A percentile compares a stretch with the other conserved stretches of the same genome.
Evolutionary conservation across 1,139 yeast genomes (phyloP).

Genomic region (Sugiyamaella xylanicola): DNA sequence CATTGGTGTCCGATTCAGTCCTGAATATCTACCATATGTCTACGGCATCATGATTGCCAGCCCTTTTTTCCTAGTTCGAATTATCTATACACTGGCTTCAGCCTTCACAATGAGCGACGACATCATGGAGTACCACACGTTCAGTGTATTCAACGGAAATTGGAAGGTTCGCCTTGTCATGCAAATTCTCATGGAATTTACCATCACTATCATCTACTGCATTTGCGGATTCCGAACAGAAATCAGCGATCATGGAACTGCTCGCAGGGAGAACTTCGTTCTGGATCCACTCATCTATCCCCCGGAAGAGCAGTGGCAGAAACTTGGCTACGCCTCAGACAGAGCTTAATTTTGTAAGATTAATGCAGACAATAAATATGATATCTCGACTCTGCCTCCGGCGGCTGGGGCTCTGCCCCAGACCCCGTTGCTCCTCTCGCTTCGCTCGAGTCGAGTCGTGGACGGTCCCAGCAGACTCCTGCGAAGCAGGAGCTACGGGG

Average conservation of each 20-base stretch:
- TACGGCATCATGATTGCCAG: conserved; percentile 10
- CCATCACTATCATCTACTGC: conserved; percentile 15
- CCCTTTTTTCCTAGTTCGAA: conserved; percentile 24
- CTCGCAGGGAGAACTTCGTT: not conserved
- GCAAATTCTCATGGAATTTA: conserved; percentile 24
- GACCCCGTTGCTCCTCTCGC: not conserved
- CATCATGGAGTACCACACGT: conserved; percentile 21
- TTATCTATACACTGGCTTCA: conserved; percentile 19
- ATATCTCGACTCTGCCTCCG: not conserved
- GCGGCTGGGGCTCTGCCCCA: not conserved
- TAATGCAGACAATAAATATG: too few relatives aligned
- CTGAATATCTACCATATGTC: conserved; percentile 18
- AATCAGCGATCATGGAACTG: not conserved
- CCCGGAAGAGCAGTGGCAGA: not conserved
- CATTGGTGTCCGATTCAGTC: conserved; percentile 18
- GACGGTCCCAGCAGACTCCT: too few relatives aligned
- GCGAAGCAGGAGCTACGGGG: too few relatives aligned
- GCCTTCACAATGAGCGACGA: conserved; percentile 20
- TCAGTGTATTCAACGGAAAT: conserved; percentile 25
- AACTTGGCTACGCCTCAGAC: not conserved
- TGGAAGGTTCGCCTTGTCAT: conserved; percentile 25
- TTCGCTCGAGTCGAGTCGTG: not conserved
- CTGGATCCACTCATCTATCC: conserved; percentile 1
- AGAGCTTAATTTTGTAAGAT: too few relatives aligned
- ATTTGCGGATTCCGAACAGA: conserved; percentile 13